These are phyloP conservation scores for Paraphaeosphaeria minitans DNA, from an alignment of 2,329 filamentous ascomycete species.

Conservation along the genomic window DNA sequence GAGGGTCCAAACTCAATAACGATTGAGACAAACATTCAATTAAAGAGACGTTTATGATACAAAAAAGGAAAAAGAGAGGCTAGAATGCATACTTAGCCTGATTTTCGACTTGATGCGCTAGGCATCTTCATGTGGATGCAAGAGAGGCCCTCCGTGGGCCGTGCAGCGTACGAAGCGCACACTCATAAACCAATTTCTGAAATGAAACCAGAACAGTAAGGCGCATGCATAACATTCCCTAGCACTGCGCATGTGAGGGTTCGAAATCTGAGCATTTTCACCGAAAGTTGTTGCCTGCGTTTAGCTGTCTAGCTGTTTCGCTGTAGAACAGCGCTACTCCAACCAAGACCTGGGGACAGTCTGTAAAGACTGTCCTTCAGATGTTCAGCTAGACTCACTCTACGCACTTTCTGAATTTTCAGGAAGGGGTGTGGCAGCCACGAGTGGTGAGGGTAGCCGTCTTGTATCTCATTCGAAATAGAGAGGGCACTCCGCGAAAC, in stretches of 20 bases:
- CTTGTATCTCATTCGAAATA: constrained; percentile 11
- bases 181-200: not conserved
- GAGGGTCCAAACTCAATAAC: no score
- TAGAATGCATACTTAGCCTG: no score
- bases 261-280: not conserved
- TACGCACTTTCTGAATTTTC: not conserved
- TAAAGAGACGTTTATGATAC: no score
- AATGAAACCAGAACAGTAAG: not conserved
- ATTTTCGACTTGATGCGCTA: no score
- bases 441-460: no score
- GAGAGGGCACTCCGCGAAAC: constrained; percentile 12
- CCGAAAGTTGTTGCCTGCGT: not conserved
- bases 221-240: not conserved
- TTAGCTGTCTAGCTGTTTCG: not conserved
- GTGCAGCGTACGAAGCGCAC: not conserved
- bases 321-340: not conserved
- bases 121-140: not conserved
- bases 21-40: no score
- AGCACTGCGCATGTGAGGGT: not conserved
- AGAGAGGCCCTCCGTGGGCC: not conserved
- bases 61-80: no score
- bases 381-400: not conserved
- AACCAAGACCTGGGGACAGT: not conserved
- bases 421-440: not conserved
- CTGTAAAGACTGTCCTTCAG: constrained; percentile 16